Conservation (phyloP, 2,329 filamentous ascomycete species). For the Talaromyces sp. region DNA sequence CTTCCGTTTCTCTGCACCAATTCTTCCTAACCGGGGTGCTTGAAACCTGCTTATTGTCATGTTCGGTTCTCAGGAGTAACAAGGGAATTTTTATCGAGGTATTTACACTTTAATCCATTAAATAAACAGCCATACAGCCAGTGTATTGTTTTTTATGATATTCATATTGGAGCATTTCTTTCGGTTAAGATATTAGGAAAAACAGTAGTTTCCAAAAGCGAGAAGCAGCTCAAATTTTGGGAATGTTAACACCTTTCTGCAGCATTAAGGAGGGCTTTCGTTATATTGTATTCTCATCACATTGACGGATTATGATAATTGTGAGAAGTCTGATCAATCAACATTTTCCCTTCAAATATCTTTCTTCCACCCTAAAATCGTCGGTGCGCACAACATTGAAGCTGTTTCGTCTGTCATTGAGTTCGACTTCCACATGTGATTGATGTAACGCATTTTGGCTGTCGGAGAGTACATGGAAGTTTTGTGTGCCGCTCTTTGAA, state of each 20-base stretch:
- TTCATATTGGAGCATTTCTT: too few relatives aligned
- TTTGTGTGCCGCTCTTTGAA: neutral
- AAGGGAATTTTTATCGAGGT: too few relatives aligned
- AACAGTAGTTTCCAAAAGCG: too few relatives aligned
- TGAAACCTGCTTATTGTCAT: too few relatives aligned
- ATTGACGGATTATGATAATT: neutral
- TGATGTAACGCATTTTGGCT: neutral
- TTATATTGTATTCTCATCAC: neutral
- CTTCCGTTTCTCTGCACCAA: neutral
- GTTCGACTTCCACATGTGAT: neutral
- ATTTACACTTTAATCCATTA: too few relatives aligned
- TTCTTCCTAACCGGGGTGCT: neutral
- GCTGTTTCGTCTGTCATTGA: neutral
- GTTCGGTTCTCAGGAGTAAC: too few relatives aligned
- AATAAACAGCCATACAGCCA: too few relatives aligned
- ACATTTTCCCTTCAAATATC: slow-evolving; percentile 6
- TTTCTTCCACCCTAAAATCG: neutral
- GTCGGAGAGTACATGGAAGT: neutral
- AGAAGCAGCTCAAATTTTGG: too few relatives aligned
- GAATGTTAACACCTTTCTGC: too few relatives aligned
- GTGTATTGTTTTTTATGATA: too few relatives aligned
- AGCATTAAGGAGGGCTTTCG: neutral
- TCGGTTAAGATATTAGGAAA: too few relatives aligned
- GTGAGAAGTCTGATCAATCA: neutral
- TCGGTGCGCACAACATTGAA: neutral